phyloP scores from a whole-genome alignment of 768 basidiomycete genomes.

The Mycena capillaripes region DNA sequence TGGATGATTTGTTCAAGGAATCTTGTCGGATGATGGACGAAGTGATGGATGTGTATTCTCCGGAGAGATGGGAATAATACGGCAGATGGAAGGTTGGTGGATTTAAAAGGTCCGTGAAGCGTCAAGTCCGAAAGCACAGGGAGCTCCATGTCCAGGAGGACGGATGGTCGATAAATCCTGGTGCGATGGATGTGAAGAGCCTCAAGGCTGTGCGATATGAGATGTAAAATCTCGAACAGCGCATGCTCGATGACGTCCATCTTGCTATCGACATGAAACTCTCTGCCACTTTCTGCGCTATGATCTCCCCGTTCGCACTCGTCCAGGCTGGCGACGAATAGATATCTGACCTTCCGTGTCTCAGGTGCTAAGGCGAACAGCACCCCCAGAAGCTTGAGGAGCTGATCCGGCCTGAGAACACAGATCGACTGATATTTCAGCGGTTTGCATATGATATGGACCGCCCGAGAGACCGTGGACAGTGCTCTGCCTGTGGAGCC shows the following conservation, averaged over 20 bases:
- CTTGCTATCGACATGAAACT: too few species aligned
- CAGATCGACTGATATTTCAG: slow-evolving; percentile 25
- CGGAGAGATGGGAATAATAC: slow-evolving; percentile 20
- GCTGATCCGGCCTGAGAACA: not conserved
- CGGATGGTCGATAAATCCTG: not conserved
- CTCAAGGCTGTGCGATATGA: slow-evolving; percentile 5
- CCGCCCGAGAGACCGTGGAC: slow-evolving; percentile 4
- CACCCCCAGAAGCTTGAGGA: not conserved
- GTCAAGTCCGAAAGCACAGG: slow-evolving; percentile 12
- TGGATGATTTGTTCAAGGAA: slow-evolving; percentile 10
- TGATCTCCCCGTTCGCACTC: too few species aligned
- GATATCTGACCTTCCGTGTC: slow-evolving; percentile 13
- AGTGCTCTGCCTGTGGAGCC: slow-evolving; percentile 11
- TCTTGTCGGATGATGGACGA: not conserved
- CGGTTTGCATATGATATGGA: slow-evolving; percentile 3
- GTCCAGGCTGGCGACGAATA: slow-evolving; percentile 21
- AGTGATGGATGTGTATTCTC: slow-evolving; percentile 18
- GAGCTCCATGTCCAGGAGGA: slow-evolving; percentile 9
- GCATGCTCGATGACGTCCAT: not conserved
- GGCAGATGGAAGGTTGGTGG: not conserved
- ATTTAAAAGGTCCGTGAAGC: slow-evolving; percentile 19
- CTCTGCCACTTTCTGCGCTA: not conserved
- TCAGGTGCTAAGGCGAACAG: not conserved
- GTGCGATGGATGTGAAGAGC: slow-evolving; percentile 15
- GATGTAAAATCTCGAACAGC: not conserved